These are phyloP conservation scores for Sergeia podlipaevii DNA, from an alignment of 208 protist genomes.

Conservation along the genomic window DNA sequence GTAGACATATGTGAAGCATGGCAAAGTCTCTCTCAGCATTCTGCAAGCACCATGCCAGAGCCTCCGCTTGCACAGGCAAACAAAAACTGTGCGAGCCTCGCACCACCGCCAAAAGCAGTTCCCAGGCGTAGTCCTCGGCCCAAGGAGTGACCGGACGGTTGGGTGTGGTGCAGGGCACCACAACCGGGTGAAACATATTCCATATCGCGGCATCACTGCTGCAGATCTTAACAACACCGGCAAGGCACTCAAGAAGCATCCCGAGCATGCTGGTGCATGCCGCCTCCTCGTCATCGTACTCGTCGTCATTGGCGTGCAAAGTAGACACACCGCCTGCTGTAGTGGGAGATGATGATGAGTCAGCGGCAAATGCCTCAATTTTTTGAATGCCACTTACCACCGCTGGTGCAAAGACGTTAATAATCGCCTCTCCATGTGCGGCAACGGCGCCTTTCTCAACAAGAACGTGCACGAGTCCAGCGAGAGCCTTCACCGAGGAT, in stretches of 20 bases:
- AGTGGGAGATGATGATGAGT: not conserved
- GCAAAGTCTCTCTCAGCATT: constrained; percentile 55
- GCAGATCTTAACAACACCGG: constrained; percentile 27
- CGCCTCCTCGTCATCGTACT: constrained; percentile 17
- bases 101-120: constrained; percentile 56
- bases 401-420: constrained; percentile 46
- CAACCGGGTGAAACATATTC: constrained; percentile 36
- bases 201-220: constrained; percentile 32
- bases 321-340: not conserved
- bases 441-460: constrained; percentile 40
- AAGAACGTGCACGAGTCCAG: constrained; percentile 51
- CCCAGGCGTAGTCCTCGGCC: constrained; percentile 80
- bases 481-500: constrained; percentile 33
- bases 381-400: constrained; percentile 24
- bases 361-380: not conserved
- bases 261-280: constrained; percentile 28
- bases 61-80: constrained; percentile 7
- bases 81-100: constrained; percentile 21
- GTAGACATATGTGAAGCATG: constrained; percentile 40
- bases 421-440: constrained; percentile 30
- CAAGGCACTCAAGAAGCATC: constrained; percentile 59
- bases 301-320: constrained; percentile 11
- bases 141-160: constrained; percentile 34
- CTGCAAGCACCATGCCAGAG: constrained; percentile 34
- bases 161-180: constrained; percentile 52